A percentile compares a stretch with the other conserved stretches of the same genome.
Evolutionary conservation across 2,329 filamentous ascomycete species (phyloP).

Genomic region (Alternaria infectoria): DNA sequence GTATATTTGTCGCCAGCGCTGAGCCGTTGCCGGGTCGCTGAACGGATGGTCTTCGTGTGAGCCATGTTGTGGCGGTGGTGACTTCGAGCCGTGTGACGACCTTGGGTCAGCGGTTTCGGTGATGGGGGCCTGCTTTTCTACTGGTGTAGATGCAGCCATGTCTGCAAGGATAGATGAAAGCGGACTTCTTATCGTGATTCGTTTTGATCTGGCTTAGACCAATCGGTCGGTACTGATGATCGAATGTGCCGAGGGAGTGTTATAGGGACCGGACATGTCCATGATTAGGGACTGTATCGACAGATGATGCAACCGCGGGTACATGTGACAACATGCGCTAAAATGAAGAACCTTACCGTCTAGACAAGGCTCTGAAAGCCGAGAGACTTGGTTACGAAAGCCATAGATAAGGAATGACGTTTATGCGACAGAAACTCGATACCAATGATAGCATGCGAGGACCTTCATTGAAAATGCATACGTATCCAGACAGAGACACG

Average conservation of each 20-base stretch:
- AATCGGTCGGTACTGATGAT: conserved; percentile 5
- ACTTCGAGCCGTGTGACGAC: conserved; percentile 16
- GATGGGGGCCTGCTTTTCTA: conserved; percentile 24
- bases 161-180: neutral
- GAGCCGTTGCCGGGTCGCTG: conserved; percentile 27
- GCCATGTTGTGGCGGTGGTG: conserved; percentile 12
- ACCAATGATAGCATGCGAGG: neutral
- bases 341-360: conserved; percentile 3
- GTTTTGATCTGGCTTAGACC: conserved; percentile 10
- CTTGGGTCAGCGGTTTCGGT: conserved; percentile 19
- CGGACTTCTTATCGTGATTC: conserved; percentile 11
- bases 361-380: conserved; percentile 7
- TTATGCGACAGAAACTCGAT: neutral
- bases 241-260: conserved; percentile 16
- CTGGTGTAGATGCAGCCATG: conserved; percentile 19
- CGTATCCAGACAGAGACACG: neutral
- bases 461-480: neutral
- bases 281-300: neutral
- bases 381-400: neutral
- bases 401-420: conserved; percentile 7
- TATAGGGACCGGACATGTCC: conserved; percentile 19
- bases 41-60: conserved; percentile 31
- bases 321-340: conserved; percentile 26
- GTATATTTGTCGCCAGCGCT: conserved; percentile 35
- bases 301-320: conserved; percentile 27